phyloP scores from a whole-genome alignment of 441 rosid species.

The Francoa sonchifolia region DNA sequence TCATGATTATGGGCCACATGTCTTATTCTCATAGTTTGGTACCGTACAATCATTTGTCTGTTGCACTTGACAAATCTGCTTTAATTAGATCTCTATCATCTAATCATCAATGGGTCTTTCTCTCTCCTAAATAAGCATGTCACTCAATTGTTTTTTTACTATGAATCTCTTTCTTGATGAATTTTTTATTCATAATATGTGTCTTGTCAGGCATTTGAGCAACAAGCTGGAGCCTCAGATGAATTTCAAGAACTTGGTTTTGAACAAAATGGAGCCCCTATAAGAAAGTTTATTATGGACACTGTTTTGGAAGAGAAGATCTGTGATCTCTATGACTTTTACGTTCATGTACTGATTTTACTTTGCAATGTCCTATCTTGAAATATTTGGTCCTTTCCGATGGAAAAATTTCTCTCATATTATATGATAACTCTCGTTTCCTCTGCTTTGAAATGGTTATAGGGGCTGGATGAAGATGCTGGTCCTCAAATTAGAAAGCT shows the following conservation, averaged over 20 bases:
- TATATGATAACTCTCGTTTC: not conserved
- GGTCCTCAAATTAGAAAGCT: constrained; percentile 28
- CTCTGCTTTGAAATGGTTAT: constrained; percentile 4
- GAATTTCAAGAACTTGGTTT: constrained; percentile 12
- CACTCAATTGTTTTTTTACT: too few relatives aligned
- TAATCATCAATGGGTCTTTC: too few relatives aligned
- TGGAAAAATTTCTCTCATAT: not conserved
- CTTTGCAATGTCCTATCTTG: too few relatives aligned
- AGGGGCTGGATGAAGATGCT: constrained; percentile 29
- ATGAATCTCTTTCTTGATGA: too few relatives aligned
- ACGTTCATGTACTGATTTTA: constrained; percentile 21
- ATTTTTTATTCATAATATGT: too few relatives aligned
- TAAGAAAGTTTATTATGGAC: constrained; percentile 17
- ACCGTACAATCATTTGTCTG: too few relatives aligned
- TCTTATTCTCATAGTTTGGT: too few relatives aligned
- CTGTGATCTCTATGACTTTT: constrained; percentile 32
- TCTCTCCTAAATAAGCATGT: too few relatives aligned
- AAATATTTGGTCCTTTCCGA: too few relatives aligned
- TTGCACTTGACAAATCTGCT: too few relatives aligned
- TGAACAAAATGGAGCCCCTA: constrained; percentile 11
- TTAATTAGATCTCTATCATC: too few relatives aligned
- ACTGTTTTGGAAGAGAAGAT: constrained; percentile 27
- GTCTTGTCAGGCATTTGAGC: constrained; percentile 16
- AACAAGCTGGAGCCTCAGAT: constrained; percentile 12
- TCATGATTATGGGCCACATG: too few relatives aligned